phyloP scores from a whole-genome alignment of 2,329 filamentous ascomycete species.

The Pyrenophora tritici-repentis region DNA sequence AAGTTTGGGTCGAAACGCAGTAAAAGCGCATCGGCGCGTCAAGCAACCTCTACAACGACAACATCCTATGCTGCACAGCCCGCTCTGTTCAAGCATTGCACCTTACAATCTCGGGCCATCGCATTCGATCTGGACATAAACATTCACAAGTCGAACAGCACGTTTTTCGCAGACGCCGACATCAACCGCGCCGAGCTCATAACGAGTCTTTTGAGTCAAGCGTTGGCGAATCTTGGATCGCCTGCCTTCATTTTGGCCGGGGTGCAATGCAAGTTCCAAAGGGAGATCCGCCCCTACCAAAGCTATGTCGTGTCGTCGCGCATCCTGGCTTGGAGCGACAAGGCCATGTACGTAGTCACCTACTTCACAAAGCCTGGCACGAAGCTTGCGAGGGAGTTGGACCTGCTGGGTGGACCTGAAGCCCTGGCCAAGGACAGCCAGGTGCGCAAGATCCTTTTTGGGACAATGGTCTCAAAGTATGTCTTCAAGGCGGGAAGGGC shows the following conservation, averaged over 20 bases:
- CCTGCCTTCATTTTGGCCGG: background rate
- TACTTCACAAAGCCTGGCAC: background rate
- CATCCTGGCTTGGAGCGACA: background rate
- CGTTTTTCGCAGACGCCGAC: background rate
- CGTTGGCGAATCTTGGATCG: background rate
- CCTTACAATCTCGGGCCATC: background rate
- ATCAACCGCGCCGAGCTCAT: background rate
- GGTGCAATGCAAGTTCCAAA: background rate
- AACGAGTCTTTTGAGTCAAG: background rate
- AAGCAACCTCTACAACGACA: background rate
- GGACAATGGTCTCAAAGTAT: background rate
- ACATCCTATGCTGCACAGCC: background rate
- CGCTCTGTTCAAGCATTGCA: background rate
- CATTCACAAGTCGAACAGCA: background rate
- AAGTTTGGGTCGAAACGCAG: no score
- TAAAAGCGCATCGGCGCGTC: no score
- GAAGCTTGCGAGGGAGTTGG: background rate
- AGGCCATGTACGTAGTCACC: background rate
- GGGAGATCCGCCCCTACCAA: background rate
- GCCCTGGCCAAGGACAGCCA: no score
- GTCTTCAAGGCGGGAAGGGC: background rate
- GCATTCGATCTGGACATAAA: background rate
- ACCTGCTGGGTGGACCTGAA: no score
- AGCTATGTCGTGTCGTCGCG: background rate
- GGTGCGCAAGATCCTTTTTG: no score